Evolutionary conservation across 2,329 filamentous ascomycete genomes (phyloP), one percentile per base, ranked within the genome.

Genomic region (Apiospora saccharicola): DNA sequence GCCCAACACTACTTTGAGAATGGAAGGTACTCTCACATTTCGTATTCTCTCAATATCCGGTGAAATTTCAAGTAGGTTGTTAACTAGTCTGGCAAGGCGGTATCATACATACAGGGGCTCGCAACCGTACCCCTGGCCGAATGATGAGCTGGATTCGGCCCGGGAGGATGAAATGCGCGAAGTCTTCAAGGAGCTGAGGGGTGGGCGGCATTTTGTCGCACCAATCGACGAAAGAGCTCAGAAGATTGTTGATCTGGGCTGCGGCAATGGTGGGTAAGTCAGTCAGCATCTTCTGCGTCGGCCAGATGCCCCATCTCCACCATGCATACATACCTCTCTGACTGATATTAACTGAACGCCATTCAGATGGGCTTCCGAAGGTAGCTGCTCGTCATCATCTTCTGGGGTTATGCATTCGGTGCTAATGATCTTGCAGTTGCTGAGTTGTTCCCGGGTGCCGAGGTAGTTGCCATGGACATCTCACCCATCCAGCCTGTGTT

Each of bases 291-390:
- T 24, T 51, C 49, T 14, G n/a, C 24, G 24, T 51, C 24, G 49
- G 49, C n/a, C 49, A 37, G 53, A 64, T 7, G 85, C 84, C 44
- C 85, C 85, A 37, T 4, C n/a, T 1, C 68, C 34, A 51, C 69
- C 67, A 67, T n/a, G 34, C 64, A 41, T 68, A 64, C n/a, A 30
- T 30, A 30, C 26, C n/a, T 24, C 19, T 30, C 19, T 46, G 19
- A n/a, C 69, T 71, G 22, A 70, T 69, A 26, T 16, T 30, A 64
- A 64, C 5, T 30, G n/a, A 64, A n/a, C 30, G 8, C 19, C 19
- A 37, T 47, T 7, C 41, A 83, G 89, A 57, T 91, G 89, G 89
- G 88, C 89, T 2, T 85, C 89, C 70, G 85, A 87, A 75, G 80
- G 85, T 87, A 76, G 49, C 82, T 79, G 24, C 24, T 30, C 61